Evolutionary conservation across 768 basidiomycete species (phyloP), one percentile per base, ranked within the genome.

Genomic region (Tylopilus felleus): DNA sequence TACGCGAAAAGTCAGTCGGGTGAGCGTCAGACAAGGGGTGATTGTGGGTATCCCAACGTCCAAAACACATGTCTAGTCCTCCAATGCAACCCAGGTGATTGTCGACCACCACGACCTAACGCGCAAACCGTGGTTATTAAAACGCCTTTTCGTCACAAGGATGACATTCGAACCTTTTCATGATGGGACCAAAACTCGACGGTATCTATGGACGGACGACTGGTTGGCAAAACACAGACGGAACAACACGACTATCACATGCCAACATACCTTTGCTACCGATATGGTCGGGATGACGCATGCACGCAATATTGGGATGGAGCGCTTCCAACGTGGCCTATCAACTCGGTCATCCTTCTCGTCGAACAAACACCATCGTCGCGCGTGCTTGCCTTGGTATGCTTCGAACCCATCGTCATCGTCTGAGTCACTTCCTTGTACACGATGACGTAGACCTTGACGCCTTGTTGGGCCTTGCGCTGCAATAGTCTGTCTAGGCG

Each of bases 361-460:
- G 33, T 8, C 9, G 12, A 10, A 29, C 16, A 36, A 3, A 31
- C 27, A 7, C 13, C 16, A 2, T 12, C 8, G n/a, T n/a, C 21
- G 17, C 28, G 21, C 16, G n/a, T 14, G 48, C 69, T 53, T 27
- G 72, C 79, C 73, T 94, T 95, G 52, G 93, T 93, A 66, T 95
- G 92, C 61, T 84, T 81, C 0, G 90, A 92, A 52, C 81, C 82
- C 85, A 96, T 88, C 13, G 77, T 74, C 94, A 97, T 97, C 1
- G 93, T 93, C 75, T 90, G 86, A 1, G 89, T 87, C 51, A 98
- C 88, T 77, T 97, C 95, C 71, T 98, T 98, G 78, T 98, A 98
- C 4, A 98, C 91, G 56, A 93, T 77, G 41, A 98, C 82, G 70
- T 94, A 89, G 40, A 99, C 73, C 70, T 86, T 91, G 52, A 98